Evolutionary conservation across 2,329 filamentous ascomycete genomes (phyloP).

Genomic region (Penicillium expansum): DNA sequence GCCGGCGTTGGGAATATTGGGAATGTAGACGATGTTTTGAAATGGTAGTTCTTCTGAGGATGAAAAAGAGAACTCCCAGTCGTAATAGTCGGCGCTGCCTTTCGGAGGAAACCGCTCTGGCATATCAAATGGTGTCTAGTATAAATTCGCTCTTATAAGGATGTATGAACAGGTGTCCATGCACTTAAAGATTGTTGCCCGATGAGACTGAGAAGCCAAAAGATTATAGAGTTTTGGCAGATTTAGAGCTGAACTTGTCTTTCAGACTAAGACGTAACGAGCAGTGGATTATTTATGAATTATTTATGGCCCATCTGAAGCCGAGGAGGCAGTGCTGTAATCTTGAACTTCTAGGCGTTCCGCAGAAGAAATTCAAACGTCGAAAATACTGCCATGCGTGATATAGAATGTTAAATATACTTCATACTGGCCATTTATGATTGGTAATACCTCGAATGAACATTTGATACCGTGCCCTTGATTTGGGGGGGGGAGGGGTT

Average conservation of each 20-base stretch:
- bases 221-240: slow-evolving; percentile 9
- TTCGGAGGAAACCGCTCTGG: slow-evolving; percentile 4
- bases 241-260: slow-evolving; percentile 3
- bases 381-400: slow-evolving; percentile 17
- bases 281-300: slow-evolving; percentile 1
- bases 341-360: slow-evolving; percentile 13
- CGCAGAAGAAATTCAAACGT: slow-evolving; percentile 8
- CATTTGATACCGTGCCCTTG: neutral
- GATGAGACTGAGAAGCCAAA: neutral
- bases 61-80: slow-evolving; percentile 3
- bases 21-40: neutral
- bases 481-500: neutral
- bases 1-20: neutral
- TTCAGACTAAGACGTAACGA: neutral
- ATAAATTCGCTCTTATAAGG: neutral
- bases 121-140: slow-evolving; percentile 12
- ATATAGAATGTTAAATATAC: neutral
- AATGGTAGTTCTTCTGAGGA: neutral
- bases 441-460: neutral
- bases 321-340: slow-evolving; percentile 20
- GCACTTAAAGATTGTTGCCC: neutral
- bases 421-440: slow-evolving; percentile 1
- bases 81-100: slow-evolving; percentile 6
- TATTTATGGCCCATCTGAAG: neutral
- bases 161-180: neutral